Evolutionary conservation across 371 early-diverging fungal species (phyloP), one percentile per base, ranked within the genome.

Genomic region (Paramicrosporidium saccamoebae): DNA sequence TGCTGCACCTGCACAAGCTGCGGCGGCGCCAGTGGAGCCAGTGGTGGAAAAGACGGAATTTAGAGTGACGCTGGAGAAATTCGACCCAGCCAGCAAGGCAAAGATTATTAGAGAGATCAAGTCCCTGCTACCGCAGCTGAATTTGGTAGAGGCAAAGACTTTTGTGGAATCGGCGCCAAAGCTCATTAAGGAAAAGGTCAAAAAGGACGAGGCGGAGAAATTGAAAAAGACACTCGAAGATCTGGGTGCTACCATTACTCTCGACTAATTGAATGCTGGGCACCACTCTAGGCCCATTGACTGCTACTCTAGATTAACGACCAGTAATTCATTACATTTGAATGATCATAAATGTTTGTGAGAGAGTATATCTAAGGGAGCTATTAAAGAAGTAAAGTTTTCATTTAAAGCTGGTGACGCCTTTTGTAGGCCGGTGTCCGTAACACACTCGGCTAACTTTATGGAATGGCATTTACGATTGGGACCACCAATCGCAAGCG

Each of bases 101-200:
- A 90, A 90, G 58, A 60, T 90, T 27, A 90, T 90, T 36, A 64
- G 78, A 45, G 92, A 90, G 51, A 78, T 90, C 37, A 84, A 86
- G 60, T 63, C 58, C 42, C 41, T 86, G 35, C 36, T 72, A 2
- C 79, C 84, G 12, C 74, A 78, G 27, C 58, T 73, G 27, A 84
- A 71, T 52, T 48, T 90, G 48, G 78, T 90, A 9, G 88, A 84
- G 46, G 92, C 92, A 35, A 90, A 90, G 62, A 88, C 84, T 58
- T 88, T 90, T 46, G 88, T 88, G 11, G 92, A 90, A 45, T 52
- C 68, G 27, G 84, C 66, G 26, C 92, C 92, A 37, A 84, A 88
- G 55, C 66, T 77, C 25, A 55, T 90, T 37, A 68, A 71, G 52
- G 79, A 88, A 39, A 45, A 49, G 28, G 63, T 63, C 10, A 51